Conservation (phyloP, 1,139 yeast species). For the Taphrina sp. region DNA sequence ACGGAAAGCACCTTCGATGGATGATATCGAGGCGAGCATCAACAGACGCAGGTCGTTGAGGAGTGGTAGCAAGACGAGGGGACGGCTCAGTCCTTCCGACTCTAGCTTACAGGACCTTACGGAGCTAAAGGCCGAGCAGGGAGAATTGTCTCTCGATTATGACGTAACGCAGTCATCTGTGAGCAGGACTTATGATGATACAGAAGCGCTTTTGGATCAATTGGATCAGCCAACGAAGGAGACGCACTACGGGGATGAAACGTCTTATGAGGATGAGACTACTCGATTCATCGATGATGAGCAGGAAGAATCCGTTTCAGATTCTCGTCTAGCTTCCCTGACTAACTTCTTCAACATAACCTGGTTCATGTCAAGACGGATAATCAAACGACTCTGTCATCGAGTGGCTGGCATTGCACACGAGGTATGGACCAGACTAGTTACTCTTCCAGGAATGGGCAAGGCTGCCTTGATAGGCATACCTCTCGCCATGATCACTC, state of each 20-base stretch:
- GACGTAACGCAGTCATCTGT: conserved; percentile 25
- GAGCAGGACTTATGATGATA: not conserved
- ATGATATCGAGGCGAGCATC: conserved; percentile 26
- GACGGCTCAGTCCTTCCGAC: conserved; percentile 6
- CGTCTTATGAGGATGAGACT: not conserved
- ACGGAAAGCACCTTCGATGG: not conserved
- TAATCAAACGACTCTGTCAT: too few species aligned
- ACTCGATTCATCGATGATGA: too few species aligned
- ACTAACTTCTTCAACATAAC: too few species aligned
- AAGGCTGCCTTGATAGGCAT: too few species aligned
- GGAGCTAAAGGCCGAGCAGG: not conserved
- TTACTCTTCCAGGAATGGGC: too few species aligned
- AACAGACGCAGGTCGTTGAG: conserved; percentile 20
- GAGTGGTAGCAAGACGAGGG: conserved; percentile 14
- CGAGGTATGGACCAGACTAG: too few species aligned
- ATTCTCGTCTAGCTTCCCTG: too few species aligned
- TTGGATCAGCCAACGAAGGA: conserved; percentile 4
- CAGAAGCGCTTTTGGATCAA: not conserved
- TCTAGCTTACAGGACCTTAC: not conserved
- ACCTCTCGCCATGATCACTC: too few species aligned
- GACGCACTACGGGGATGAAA: not conserved
- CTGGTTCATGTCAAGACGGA: too few species aligned
- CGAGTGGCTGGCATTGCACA: too few species aligned
- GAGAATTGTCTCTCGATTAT: conserved; percentile 7
- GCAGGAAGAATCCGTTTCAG: too few species aligned